A percentile compares a stretch with the other conserved stretches of the same genome.
phyloP scores from a whole-genome alignment of 2,329 filamentous ascomycete species.

The Aspergillus sp. region DNA sequence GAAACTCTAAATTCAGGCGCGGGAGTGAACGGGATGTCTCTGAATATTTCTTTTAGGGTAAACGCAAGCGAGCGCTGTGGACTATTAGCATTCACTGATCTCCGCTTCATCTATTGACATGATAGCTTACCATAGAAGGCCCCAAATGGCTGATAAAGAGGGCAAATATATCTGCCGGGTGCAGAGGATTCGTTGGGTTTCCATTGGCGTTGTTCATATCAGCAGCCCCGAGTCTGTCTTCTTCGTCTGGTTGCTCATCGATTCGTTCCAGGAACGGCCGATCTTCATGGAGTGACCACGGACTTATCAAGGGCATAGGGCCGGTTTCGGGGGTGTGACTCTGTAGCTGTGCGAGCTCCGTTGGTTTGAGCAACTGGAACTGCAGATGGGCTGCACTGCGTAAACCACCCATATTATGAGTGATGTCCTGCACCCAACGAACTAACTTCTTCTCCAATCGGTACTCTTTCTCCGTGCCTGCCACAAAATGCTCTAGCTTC shows the following conservation, averaged over 20 bases:
- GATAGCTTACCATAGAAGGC: conserved; percentile 70
- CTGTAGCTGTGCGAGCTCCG: conserved; percentile 25
- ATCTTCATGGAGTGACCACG: conserved; percentile 45
- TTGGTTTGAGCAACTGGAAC: conserved; percentile 77
- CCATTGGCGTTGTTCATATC: conserved; percentile 14
- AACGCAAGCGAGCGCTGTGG: conserved; percentile 80
- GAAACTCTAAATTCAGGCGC: conserved; percentile 68
- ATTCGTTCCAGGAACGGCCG: conserved; percentile 60
- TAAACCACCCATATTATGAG: conserved; percentile 86
- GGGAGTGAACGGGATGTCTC: conserved; percentile 78
- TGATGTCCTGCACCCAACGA: conserved; percentile 79
- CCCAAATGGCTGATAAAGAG: conserved; percentile 86
- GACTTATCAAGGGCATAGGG: conserved; percentile 26
- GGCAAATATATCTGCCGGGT: conserved; percentile 81
- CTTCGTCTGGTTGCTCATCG: conserved; percentile 60
- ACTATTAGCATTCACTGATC: conserved; percentile 9
- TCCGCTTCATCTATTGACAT: not conserved
- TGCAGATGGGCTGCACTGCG: conserved; percentile 87
- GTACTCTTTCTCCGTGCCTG: conserved; percentile 79
- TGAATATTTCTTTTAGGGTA: conserved; percentile 83
- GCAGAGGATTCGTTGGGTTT: conserved; percentile 20
- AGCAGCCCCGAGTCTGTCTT: conserved; percentile 44
- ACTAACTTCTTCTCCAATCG: conserved; percentile 76
- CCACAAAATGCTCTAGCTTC: conserved; percentile 82
- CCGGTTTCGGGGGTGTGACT: conserved; percentile 18